Evolutionary conservation across 805 yeast species (phyloP).

Genomic region (Kazachstania viticola): DNA sequence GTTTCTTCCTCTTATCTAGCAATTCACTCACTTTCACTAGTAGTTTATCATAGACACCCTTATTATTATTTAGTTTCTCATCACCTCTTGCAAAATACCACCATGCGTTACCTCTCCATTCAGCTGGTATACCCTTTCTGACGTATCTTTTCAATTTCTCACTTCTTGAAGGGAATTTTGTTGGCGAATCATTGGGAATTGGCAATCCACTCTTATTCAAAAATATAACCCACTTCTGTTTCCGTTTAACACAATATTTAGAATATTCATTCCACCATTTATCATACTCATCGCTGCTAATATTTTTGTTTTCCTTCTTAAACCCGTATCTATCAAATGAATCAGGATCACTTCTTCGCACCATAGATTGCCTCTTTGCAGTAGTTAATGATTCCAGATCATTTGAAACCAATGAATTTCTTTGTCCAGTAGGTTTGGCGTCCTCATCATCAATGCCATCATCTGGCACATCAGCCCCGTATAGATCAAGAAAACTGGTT

Average conservation of each 20-base stretch:
- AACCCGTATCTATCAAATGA: slow-evolving; percentile 78
- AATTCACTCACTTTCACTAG: slow-evolving; percentile 39
- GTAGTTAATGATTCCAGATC: too few relatives aligned
- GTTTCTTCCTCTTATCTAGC: too few relatives aligned
- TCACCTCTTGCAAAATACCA: slow-evolving; percentile 84
- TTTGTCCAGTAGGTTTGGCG: too few relatives aligned
- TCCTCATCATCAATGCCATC: too few relatives aligned
- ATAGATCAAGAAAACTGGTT: too few relatives aligned
- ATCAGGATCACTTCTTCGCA: slow-evolving; percentile 3
- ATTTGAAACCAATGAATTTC: too few relatives aligned
- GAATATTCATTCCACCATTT: slow-evolving; percentile 66
- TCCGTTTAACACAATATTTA: slow-evolving; percentile 47
- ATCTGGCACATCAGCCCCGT: too few relatives aligned
- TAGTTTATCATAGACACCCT: slow-evolving; percentile 66
- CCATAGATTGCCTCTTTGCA: slow-evolving; percentile 3
- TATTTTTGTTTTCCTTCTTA: slow-evolving; percentile 50
- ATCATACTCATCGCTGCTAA: slow-evolving; percentile 49
- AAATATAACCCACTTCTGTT: slow-evolving; percentile 63
- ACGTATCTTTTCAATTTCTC: slow-evolving; percentile 70
- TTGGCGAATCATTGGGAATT: slow-evolving; percentile 38
- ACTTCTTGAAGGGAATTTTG: slow-evolving; percentile 64
- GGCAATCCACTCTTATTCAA: slow-evolving; percentile 58
- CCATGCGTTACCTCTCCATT: slow-evolving; percentile 97
- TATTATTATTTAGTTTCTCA: slow-evolving; percentile 54
- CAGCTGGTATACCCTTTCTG: slow-evolving; percentile 89